Evolutionary conservation across 2,329 filamentous ascomycete genomes (phyloP).

Genomic region (Fusarium aywerte): DNA sequence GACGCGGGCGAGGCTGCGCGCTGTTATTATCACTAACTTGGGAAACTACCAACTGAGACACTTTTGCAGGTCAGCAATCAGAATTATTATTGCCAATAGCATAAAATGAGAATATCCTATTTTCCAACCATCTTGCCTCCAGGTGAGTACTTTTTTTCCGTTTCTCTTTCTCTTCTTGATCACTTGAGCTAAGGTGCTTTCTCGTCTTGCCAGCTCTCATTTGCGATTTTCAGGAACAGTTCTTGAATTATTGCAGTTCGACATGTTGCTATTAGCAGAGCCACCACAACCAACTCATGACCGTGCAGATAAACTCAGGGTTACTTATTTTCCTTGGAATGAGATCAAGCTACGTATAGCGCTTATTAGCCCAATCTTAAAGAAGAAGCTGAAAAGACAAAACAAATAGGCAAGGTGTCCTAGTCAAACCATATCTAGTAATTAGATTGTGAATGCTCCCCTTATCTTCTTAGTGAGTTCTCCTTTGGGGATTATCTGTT

Average conservation of each 20-base stretch:
- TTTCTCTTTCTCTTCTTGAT: no score
- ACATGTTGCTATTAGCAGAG: background rate
- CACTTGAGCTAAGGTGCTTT: no score
- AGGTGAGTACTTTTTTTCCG: no score
- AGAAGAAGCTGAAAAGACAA: background rate
- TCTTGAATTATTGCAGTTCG: no score
- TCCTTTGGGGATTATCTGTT: background rate
- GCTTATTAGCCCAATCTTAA: background rate
- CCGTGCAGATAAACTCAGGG: no score
- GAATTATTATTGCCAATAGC: background rate
- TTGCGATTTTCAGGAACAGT: no score
- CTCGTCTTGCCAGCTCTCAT: no score
- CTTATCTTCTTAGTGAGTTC: background rate
- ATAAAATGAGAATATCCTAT: background rate
- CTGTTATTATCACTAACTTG: background rate
- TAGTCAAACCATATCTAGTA: background rate
- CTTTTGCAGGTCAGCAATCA: background rate
- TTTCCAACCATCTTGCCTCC: no score
- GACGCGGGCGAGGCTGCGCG: constrained; percentile 34
- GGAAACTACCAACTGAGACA: background rate
- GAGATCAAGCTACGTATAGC: no score
- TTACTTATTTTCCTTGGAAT: background rate
- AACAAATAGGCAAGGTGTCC: background rate
- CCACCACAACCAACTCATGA: background rate
- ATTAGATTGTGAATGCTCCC: background rate